Conservation (phyloP, 306 rosid genomes). For the Trifolium repens region DNA sequence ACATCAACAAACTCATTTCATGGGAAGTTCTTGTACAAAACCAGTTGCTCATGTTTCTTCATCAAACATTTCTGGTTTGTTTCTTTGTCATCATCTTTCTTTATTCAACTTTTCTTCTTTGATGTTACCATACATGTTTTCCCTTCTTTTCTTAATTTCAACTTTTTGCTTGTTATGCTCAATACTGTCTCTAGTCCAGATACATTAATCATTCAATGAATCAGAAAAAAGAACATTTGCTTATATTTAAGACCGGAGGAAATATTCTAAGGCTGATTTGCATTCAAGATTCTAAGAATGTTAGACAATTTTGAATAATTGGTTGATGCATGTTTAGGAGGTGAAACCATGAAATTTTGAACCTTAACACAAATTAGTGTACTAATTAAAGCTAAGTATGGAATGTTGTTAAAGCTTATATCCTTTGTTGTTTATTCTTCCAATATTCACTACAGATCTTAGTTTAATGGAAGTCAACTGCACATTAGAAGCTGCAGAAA, state of each 20-base stretch:
- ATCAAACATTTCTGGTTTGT: slow-evolving; percentile 53
- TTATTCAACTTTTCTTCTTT: not conserved
- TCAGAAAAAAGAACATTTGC: too few species aligned
- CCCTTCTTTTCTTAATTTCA: not conserved
- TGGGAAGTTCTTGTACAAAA: slow-evolving; percentile 72
- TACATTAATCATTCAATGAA: too few species aligned
- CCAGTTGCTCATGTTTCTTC: slow-evolving; percentile 86
- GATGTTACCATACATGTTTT: not conserved
- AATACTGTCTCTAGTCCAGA: not conserved
- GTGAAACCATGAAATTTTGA: not conserved
- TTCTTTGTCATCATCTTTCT: not conserved
- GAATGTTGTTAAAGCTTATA: too few species aligned
- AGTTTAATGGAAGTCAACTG: not conserved
- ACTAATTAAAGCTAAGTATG: not conserved
- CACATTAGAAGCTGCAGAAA: not conserved
- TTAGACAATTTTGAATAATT: slow-evolving; percentile 12
- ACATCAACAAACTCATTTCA: slow-evolving; percentile 7
- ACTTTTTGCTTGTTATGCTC: not conserved
- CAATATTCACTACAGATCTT: not conserved
- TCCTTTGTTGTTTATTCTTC: not conserved
- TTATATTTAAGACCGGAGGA: too few species aligned
- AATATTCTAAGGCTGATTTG: not conserved
- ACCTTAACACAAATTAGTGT: not conserved
- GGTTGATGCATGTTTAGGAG: slow-evolving; percentile 9
- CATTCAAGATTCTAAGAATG: too few species aligned